These are phyloP conservation scores for Aspergillus felis DNA, from an alignment of 2,329 filamentous ascomycete species.

Conservation along the genomic window DNA sequence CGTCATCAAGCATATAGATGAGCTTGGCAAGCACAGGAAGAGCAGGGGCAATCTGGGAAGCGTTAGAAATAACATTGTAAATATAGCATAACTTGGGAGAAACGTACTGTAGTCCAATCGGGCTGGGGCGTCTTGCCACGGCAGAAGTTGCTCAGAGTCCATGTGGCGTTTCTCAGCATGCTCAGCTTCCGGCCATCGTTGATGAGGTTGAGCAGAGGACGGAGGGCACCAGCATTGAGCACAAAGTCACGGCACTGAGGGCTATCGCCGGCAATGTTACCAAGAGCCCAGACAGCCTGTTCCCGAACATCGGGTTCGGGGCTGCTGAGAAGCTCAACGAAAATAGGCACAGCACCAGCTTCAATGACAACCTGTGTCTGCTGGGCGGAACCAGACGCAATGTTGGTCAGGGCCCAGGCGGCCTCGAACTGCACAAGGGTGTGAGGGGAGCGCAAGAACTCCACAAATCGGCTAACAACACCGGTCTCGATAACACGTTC, in stretches of 20 bases:
- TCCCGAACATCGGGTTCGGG: slow-evolving; percentile 97
- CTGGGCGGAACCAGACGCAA: slow-evolving; percentile 91
- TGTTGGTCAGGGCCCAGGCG: slow-evolving; percentile 98
- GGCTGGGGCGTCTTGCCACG: slow-evolving; percentile 98
- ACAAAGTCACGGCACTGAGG: slow-evolving; percentile 97
- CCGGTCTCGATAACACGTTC: slow-evolving; percentile 99
- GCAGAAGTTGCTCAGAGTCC: slow-evolving; percentile 99
- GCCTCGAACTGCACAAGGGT: slow-evolving; percentile 98
- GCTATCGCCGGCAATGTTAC: slow-evolving; percentile 98
- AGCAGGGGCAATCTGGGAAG: slow-evolving; percentile 77
- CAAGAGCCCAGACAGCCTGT: slow-evolving; percentile 96
- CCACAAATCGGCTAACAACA: slow-evolving; percentile 94
- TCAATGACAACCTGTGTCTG: slow-evolving; percentile 99
- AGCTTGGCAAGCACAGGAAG: slow-evolving; percentile 94
- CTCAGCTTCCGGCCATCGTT: slow-evolving; percentile 98
- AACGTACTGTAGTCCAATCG: slow-evolving; percentile 88
- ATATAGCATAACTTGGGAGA: slow-evolving; percentile 2
- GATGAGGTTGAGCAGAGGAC: slow-evolving; percentile 81
- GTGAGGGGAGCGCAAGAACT: slow-evolving; percentile 96
- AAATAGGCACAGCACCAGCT: slow-evolving; percentile 95
- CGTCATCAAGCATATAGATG: slow-evolving; percentile 96
- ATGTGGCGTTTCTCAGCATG: slow-evolving; percentile 98
- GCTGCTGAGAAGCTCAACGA: slow-evolving; percentile 91
- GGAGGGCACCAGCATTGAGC: slow-evolving; percentile 82
- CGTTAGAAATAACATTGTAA: slow-evolving; percentile 12